phyloP scores from a whole-genome alignment of 441 rosid species.

The Jatropha multifida region DNA sequence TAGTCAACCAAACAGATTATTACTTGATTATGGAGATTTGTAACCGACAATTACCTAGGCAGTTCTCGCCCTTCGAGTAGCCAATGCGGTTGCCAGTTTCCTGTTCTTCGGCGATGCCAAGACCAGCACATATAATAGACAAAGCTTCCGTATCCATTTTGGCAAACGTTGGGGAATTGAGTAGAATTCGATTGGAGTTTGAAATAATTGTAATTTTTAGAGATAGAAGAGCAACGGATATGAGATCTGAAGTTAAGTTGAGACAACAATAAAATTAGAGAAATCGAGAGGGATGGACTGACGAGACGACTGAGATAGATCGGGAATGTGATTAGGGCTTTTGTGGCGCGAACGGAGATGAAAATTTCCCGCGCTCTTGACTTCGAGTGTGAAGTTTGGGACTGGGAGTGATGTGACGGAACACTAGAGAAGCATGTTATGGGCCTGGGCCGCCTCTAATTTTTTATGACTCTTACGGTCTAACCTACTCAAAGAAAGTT shows the following conservation, averaged over 20 bases:
- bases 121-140: conserved; percentile 72
- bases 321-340: conserved; percentile 29
- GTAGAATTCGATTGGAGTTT: not conserved
- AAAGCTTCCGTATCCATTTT: conserved; percentile 66
- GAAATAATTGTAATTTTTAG: not conserved
- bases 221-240: not conserved
- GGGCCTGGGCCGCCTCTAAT: too few species aligned
- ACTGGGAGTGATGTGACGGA: not conserved
- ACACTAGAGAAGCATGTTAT: too few species aligned
- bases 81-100: conserved; percentile 51
- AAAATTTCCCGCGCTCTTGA: conserved; percentile 57
- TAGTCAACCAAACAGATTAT: not conserved
- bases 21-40: not conserved
- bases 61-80: conserved; percentile 61
- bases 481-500: too few species aligned
- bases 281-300: not conserved
- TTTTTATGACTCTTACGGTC: too few species aligned
- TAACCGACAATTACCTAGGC: conserved; percentile 46
- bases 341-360: conserved; percentile 46
- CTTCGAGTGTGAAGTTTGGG: not conserved
- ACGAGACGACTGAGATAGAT: not conserved
- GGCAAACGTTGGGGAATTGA: not conserved
- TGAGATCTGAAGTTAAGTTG: conserved; percentile 21
- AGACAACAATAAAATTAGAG: not conserved
- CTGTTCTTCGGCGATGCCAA: conserved; percentile 62